Conservation (phyloP, 352 stramenopile genomes). For the Phytopythium cucurbitacearum region DNA sequence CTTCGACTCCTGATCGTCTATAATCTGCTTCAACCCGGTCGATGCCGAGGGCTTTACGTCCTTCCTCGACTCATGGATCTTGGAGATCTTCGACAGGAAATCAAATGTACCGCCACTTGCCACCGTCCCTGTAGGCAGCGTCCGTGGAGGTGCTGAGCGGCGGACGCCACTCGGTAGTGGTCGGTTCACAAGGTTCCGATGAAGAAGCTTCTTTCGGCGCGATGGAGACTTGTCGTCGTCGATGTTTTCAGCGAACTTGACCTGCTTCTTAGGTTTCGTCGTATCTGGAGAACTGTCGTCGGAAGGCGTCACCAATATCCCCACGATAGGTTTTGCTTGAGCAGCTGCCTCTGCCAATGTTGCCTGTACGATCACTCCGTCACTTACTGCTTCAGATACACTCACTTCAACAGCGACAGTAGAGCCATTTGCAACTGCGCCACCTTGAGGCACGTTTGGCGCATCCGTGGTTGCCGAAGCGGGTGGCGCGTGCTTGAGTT, state of each 20-base stretch:
- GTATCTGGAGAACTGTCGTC: too few species aligned
- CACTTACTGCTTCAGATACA: slow-evolving; percentile 5
- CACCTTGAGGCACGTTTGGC: background rate
- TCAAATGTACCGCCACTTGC: slow-evolving; percentile 80
- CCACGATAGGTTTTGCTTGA: slow-evolving; percentile 11
- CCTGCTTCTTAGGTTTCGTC: slow-evolving; percentile 37
- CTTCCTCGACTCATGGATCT: slow-evolving; percentile 4
- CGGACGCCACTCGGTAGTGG: too few species aligned
- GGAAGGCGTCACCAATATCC: slow-evolving; percentile 12
- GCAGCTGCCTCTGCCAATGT: slow-evolving; percentile 1
- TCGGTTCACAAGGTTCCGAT: too few species aligned
- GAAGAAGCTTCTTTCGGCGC: too few species aligned
- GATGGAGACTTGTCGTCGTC: slow-evolving; percentile 11
- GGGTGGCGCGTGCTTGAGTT: slow-evolving; percentile 27
- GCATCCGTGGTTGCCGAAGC: background rate
- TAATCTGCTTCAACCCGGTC: slow-evolving; percentile 11
- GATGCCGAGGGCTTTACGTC: background rate
- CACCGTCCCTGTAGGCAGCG: slow-evolving; percentile 60
- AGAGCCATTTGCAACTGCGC: too few species aligned
- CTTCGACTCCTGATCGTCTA: slow-evolving; percentile 15
- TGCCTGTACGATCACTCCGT: slow-evolving; percentile 1
- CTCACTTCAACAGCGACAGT: too few species aligned
- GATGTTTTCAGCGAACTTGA: slow-evolving; percentile 53
- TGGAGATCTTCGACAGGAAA: slow-evolving; percentile 80
- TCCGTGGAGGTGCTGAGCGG: slow-evolving; percentile 13